Percentiles rank a stretch among this genome's conserved stretches.
Conservation (phyloP, 768 basidiomycete genomes). For the Suillus alpinus region DNA sequence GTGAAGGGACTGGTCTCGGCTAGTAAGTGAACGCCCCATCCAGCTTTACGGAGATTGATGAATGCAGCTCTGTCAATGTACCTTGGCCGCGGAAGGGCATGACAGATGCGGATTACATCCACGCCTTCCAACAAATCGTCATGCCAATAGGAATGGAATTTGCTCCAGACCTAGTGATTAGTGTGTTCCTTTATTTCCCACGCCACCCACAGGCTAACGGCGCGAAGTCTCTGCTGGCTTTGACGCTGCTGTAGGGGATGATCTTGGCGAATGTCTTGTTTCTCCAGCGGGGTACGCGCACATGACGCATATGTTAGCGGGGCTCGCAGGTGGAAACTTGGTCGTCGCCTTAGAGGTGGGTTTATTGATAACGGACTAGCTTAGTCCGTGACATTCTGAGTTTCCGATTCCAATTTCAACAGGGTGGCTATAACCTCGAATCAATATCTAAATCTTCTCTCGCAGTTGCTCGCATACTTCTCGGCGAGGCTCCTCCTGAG, state of each 20-base stretch:
- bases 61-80: constrained; percentile 83
- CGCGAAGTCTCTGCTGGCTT: constrained; percentile 94
- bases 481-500: constrained; percentile 83
- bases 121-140: constrained; percentile 92
- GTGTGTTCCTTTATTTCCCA: constrained; percentile 44
- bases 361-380: not conserved
- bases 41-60: constrained; percentile 9
- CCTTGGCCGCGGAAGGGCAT: constrained; percentile 90
- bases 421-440: constrained; percentile 96
- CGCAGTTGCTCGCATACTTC: constrained; percentile 83
- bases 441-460: constrained; percentile 85
- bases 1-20: constrained; percentile 80
- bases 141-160: constrained; percentile 99
- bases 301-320: constrained; percentile 96
- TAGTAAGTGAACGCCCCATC: constrained; percentile 53
- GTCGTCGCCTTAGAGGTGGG: constrained; percentile 92
- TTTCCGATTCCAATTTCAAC: not conserved
- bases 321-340: constrained; percentile 82
- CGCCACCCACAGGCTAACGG: not conserved
- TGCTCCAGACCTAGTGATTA: constrained; percentile 92
- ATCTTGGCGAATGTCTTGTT: constrained; percentile 87
- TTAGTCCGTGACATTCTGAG: not conserved
- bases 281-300: constrained; percentile 93
- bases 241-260: constrained; percentile 92
- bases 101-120: constrained; percentile 93